phyloP scores from a whole-genome alignment of 768 basidiomycete species.

The Amanita jacksonii region DNA sequence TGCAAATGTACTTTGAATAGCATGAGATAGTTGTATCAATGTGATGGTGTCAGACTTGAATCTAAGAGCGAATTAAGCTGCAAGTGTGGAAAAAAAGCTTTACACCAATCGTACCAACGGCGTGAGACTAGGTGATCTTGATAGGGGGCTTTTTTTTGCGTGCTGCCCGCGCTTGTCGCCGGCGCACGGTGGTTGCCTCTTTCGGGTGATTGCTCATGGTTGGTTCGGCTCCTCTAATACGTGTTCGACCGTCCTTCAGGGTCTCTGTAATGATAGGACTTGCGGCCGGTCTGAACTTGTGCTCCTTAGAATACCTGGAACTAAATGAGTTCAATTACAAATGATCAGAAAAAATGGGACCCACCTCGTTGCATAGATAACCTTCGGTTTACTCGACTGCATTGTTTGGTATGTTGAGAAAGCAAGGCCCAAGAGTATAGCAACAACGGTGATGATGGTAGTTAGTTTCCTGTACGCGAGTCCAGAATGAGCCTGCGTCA shows the following conservation, averaged over 20 bases:
- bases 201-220: conserved; percentile 17
- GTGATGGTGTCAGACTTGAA: too few relatives aligned
- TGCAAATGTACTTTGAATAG: too few relatives aligned
- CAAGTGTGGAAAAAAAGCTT: too few relatives aligned
- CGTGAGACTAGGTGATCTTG: neutral
- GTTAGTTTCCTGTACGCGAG: neutral
- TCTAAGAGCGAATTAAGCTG: too few relatives aligned
- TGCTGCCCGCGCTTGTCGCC: conserved; percentile 12
- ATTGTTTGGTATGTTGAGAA: conserved; percentile 3
- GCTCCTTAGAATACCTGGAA: conserved; percentile 70
- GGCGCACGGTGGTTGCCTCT: conserved; percentile 15
- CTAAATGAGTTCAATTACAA: too few relatives aligned
- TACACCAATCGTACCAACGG: too few relatives aligned
- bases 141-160: neutral
- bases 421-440: conserved; percentile 1
- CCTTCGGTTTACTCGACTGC: neutral
- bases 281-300: conserved; percentile 76
- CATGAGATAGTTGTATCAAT: too few relatives aligned
- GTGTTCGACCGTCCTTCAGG: conserved; percentile 58
- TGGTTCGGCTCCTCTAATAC: conserved; percentile 61
- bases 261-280: conserved; percentile 75
- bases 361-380: conserved; percentile 5
- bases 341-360: neutral
- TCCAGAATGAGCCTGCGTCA: too few relatives aligned
- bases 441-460: conserved; percentile 1